Conservation (phyloP, 106 monocot species). For the Alisma plantagoaquatica region DNA sequence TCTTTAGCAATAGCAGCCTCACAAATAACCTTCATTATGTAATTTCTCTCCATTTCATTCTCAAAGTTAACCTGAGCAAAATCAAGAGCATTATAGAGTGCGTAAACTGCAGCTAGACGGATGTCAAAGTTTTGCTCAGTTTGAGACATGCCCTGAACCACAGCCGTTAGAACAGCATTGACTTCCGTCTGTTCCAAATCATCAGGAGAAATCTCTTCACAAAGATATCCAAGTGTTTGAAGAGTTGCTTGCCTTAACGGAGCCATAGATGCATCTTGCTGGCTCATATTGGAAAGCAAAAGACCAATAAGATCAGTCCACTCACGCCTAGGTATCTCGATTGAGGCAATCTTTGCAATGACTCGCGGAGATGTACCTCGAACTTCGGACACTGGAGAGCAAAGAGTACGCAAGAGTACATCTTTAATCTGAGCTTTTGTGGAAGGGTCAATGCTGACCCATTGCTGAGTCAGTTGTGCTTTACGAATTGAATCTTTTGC, state of each 20-base stretch:
- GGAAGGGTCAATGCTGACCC: slow-evolving; percentile 40
- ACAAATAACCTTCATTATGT: slow-evolving; percentile 67
- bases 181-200: slow-evolving; percentile 79
- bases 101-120: slow-evolving; percentile 55
- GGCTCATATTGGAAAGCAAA: slow-evolving; percentile 50
- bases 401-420: slow-evolving; percentile 43
- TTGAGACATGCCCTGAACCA: slow-evolving; percentile 79
- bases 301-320: slow-evolving; percentile 55
- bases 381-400: slow-evolving; percentile 48
- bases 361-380: slow-evolving; percentile 65
- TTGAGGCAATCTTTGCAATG: slow-evolving; percentile 74
- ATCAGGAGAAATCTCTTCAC: slow-evolving; percentile 60
- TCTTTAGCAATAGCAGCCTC: slow-evolving; percentile 59
- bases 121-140: slow-evolving; percentile 42
- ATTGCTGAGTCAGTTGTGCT: slow-evolving; percentile 34
- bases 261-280: slow-evolving; percentile 20
- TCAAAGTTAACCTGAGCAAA: slow-evolving; percentile 76
- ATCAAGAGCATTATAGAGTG: slow-evolving; percentile 75
- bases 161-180: slow-evolving; percentile 73
- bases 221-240: slow-evolving; percentile 70
- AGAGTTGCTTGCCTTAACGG: slow-evolving; percentile 62
- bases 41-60: slow-evolving; percentile 78
- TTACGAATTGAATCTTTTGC: slow-evolving; percentile 57
- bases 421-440: slow-evolving; percentile 60
- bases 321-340: slow-evolving; percentile 62